Evolutionary conservation across 148 eudicot species (phyloP).

Genomic region (Dysphania ambrosioides): DNA sequence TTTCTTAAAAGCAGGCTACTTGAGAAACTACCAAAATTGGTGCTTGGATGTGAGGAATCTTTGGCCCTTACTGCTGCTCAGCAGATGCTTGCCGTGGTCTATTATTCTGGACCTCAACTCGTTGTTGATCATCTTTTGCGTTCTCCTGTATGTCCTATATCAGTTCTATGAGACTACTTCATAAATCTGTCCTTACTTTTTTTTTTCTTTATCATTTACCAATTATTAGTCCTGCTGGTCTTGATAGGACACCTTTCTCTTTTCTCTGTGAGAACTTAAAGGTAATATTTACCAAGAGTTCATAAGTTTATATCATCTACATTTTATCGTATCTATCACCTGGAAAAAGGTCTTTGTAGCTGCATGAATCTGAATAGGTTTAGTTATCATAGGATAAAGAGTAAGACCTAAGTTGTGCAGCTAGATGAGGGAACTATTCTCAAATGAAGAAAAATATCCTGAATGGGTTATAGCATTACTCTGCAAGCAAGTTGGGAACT

Average conservation of each 20-base stretch:
- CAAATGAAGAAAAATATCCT: background rate
- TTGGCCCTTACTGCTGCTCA: slow-evolving; percentile 65
- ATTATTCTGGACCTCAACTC: slow-evolving; percentile 82
- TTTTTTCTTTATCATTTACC: background rate
- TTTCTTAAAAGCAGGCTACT: slow-evolving; percentile 50
- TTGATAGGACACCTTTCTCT: background rate
- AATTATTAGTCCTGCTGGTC: background rate
- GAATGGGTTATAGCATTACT: background rate
- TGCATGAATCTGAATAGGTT: background rate
- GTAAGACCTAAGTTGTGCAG: background rate
- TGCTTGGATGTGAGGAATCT: slow-evolving; percentile 80
- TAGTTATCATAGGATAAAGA: background rate
- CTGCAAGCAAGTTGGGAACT: background rate
- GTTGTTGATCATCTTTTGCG: slow-evolving; percentile 60
- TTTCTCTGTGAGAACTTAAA: background rate
- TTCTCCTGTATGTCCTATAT: slow-evolving; percentile 64
- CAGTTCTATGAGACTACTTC: slow-evolving; percentile 7
- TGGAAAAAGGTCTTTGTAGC: background rate
- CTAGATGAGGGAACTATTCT: background rate
- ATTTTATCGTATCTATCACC: background rate
- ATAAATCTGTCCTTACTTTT: background rate
- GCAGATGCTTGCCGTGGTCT: slow-evolving; percentile 74
- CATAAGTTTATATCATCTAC: background rate
- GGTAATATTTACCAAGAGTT: background rate
- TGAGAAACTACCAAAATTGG: slow-evolving; percentile 78